Evolutionary conservation across 768 basidiomycete species (phyloP).

Genomic region (Phaeotremella skinneri): DNA sequence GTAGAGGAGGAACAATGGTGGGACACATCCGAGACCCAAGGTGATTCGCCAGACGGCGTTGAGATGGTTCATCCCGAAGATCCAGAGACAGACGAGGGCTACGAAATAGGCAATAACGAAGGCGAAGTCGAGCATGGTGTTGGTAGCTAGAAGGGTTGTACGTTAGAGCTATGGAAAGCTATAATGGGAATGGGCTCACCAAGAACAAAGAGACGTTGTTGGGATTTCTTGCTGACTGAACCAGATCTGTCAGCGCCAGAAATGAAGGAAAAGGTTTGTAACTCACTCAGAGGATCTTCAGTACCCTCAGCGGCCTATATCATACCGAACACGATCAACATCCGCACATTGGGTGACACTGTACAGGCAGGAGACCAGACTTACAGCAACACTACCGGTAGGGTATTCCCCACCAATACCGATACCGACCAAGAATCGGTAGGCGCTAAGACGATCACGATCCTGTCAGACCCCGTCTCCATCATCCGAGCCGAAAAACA

Average conservation of each 20-base stretch:
- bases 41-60: constrained; percentile 84
- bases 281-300: constrained; percentile 62
- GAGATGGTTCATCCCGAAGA: constrained; percentile 76
- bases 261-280: not conserved
- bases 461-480: too few relatives aligned
- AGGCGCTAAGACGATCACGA: constrained; percentile 24
- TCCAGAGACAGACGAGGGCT: constrained; percentile 76
- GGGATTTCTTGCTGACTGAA: constrained; percentile 68
- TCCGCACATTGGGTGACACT: not conserved
- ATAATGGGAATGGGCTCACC: constrained; percentile 17
- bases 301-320: constrained; percentile 70
- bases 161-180: not conserved
- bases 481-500: constrained; percentile 57
- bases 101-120: constrained; percentile 59
- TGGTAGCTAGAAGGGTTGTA: constrained; percentile 65
- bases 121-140: constrained; percentile 72
- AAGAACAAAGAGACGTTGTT: constrained; percentile 75
- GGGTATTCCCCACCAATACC: constrained; percentile 66
- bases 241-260: constrained; percentile 1
- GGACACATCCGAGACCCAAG: constrained; percentile 76
- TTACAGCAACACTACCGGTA: constrained; percentile 58
- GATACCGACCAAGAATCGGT: constrained; percentile 80
- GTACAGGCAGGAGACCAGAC: not conserved
- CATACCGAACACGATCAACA: not conserved
- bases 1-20: constrained; percentile 73